Base-by-base conservation (phyloP, 108 stramenopile genomes). In the Cylindrotheca closterium region DNA sequence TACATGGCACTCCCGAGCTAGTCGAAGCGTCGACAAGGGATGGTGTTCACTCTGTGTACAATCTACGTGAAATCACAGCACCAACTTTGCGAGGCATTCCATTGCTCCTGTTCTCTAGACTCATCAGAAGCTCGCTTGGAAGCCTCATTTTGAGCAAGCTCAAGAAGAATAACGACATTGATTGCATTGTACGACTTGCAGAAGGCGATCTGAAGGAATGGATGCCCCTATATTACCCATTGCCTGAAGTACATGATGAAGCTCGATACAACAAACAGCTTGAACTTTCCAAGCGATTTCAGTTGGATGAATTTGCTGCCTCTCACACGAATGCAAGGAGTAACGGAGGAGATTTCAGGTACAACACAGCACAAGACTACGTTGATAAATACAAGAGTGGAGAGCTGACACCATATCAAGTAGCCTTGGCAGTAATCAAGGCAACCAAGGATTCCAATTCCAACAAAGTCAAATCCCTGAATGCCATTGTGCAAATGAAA, bases 321-420 rank as follows among this genome's bases (percentile, higher is more conserved):
- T 42, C 37, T 10, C 10, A 42, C 7, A 42, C 37, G 15, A 15
- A 10, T 15, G 37, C 37, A 7, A 15, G 15, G 7, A 42, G 37
- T 42, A n/a, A n/a, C n/a, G n/a, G n/a, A n/a, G 37, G 37, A 24
- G 51, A 51, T 5, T 51, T 51, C 51, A 19, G 51, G 7, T 51
- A 51, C 23, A 7, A 5, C 22, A 51, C 51, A 51, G n/a, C n/a
- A 7, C 51, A 51, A 8, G 51, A 51, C 23, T 51, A 51, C n/a
- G 22, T 51, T 23, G n/a, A 19, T 7, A 51, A 51, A n/a, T 51
- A 51, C 23, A 19, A 51, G 23, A 51, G n/a, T 51, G 12, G n/a
- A 51, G 51, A 51, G 5, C 23, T 51, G 51, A 51, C 51, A 23
- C 51, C 51, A 5, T 51, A 51, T 19, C 51, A 51, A 19, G 51